Evolutionary conservation across 2,329 filamentous ascomycete species (phyloP), one percentile per base, ranked within the genome.

Genomic region (Fusarium protoensiforme): DNA sequence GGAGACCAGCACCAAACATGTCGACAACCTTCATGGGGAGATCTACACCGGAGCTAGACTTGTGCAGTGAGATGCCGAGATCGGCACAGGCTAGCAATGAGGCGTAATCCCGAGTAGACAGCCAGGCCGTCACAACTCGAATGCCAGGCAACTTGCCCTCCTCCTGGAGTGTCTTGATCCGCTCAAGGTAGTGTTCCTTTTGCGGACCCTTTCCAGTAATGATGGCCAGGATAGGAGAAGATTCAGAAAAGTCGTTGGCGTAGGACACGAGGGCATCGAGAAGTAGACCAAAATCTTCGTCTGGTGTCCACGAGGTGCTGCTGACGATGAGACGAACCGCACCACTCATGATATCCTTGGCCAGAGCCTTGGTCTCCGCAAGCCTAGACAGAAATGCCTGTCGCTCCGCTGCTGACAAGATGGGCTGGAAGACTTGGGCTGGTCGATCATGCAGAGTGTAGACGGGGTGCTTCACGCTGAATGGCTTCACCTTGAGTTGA

Each of bases 21-120:
- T 99, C 96, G 16, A 99, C 95, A 1, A 99, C 95, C 84, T 99
- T 99, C 96, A 99, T 99, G 0, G 96, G 96, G 22, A 99, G 86
- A 82, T 99, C 96, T 0, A 99, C 95, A 1, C 96, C 96, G 3
- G 94, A 98, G 74, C 93, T 97, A 16, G 95, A 98, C 73, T 91
- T 98, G 84, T 99, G 96, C 29, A 99, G 85, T 65, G 94, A 97
- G 27, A 99, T 90, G 11, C 96, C 96, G 0, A 99, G 86, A 77
- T 98, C 96, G 4, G 96, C 95, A 51, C 92, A 92, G 13, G 92
- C 93, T 33, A 99, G 90, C 5, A 99, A 87, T 1, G 86, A 87
- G 1, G 96, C 96, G 80, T 99, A 99, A 81, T 98, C 93, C 63
- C 90, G 87, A 7, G 94, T 92, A 10, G 90, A 92, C 20, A 99